phyloP scores from a whole-genome alignment of 176 grass and related monocot genomes.

The Oryza longistaminata region DNA sequence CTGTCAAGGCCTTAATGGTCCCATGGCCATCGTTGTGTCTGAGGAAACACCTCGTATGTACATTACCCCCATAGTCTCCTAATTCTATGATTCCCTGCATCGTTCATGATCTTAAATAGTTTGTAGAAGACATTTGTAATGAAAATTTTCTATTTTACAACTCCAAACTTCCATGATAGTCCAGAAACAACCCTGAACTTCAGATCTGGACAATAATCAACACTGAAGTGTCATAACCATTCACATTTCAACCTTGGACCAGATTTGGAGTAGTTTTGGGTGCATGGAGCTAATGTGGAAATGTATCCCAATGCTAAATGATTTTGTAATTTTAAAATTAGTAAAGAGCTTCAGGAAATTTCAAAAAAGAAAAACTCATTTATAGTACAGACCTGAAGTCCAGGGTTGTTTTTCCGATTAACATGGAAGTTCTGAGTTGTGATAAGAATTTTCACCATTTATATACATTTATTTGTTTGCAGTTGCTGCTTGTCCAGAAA shows the following conservation, averaged over 20 bases:
- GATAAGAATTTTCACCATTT: no score
- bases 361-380: neutral
- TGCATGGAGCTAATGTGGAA: neutral
- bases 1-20: conserved; percentile 77
- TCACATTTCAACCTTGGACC: neutral
- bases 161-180: neutral
- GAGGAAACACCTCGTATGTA: conserved; percentile 97
- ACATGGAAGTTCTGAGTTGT: no score
- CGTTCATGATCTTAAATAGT: neutral
- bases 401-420: neutral
- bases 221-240: neutral
- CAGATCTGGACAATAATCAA: neutral
- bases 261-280: neutral
- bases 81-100: conserved; percentile 4
- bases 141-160: neutral
- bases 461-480: neutral
- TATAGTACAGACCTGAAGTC: neutral
- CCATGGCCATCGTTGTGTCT: conserved; percentile 86
- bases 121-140: neutral
- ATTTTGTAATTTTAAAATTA: neutral
- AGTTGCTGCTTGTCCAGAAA: neutral
- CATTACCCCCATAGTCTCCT: neutral
- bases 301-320: neutral
- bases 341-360: neutral
- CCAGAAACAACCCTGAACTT: neutral